Conservation (phyloP, 257 asterid genomes). For the Solanum lignicaule region DNA sequence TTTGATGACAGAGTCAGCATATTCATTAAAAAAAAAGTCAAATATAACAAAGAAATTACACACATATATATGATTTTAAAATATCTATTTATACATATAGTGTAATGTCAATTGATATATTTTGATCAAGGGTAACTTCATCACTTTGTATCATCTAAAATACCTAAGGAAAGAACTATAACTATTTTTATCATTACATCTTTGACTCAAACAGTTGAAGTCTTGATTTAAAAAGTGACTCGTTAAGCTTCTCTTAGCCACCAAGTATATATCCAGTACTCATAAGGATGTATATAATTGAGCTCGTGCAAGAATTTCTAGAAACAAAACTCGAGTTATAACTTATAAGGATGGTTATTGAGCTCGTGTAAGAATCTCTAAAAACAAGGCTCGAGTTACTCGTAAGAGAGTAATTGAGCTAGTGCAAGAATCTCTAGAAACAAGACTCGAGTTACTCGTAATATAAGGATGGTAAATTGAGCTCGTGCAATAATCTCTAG, state of each 20-base stretch:
- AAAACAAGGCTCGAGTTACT: neutral
- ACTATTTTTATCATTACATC: neutral
- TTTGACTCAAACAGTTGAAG: neutral
- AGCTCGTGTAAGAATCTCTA: neutral
- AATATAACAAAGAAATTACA: neutral
- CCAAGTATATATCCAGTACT: neutral
- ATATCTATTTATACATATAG: no score
- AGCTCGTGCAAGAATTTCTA: neutral
- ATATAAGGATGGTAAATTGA: neutral
- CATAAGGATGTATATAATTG: neutral
- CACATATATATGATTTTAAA: no score
- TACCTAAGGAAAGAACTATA: neutral
- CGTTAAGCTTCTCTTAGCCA: neutral
- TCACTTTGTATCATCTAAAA: neutral
- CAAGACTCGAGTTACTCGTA: neutral
- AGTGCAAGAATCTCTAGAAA: neutral
- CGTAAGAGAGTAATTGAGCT: neutral
- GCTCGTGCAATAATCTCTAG: neutral
- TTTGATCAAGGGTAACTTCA: neutral
- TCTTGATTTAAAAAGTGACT: neutral
- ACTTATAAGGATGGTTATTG: neutral
- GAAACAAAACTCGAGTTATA: neutral
- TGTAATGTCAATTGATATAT: neutral
- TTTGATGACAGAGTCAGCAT: rapidly evolving
- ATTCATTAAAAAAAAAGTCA: neutral